Base-by-base conservation (phyloP, 495 filamentous ascomycete genomes). In the Trichoderma reesei region DNA sequence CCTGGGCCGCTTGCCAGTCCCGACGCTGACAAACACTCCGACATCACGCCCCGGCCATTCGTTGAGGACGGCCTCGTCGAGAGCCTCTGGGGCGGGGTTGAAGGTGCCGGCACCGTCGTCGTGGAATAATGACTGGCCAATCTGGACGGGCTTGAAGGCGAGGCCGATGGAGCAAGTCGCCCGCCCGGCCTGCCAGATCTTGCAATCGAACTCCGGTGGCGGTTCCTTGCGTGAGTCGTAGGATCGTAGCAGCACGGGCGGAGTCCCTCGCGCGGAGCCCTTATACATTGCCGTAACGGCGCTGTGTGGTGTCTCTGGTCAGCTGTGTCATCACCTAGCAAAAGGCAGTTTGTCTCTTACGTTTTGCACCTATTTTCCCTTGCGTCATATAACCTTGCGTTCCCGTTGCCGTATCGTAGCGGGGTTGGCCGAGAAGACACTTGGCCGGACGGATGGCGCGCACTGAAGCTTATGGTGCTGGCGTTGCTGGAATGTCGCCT, bases 11-110 rank as follows among this genome's bases (percentile, higher is more conserved):
- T 93, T 96, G 9, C 94, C 94, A 0, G 94, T 98, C 9, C 94
- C 94, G 51, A 98, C 81, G 72, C 89, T 95, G 66, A 98, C 76
- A 66, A 98, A 93, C 1, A 94, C 88, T 4, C 92, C 90, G 14
- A 98, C 82, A 18, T 96, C 90, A 34, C 94, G 84, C 0, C 91
- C 91, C 0, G 95, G 95, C 89, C 91, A 98, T 74, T 98, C 94
- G 69, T 96, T 96, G 36, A 89, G 78, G 7, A 87, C 84, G 1
- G 92, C 95, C 75, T 98, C 94, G 63, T 98, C 92, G 7, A 98
- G 83, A 1, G 91, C 82, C 64, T 88, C 82, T 18, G 91, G 88
- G 31, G 92, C 82, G 1, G 94, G 94, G 70, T 98, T 98, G 76
- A 92, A 98, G 63, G 88, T 91, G 5, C 94, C 94, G 5, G 85